Conservation (phyloP, 176 grass and related monocot genomes). For the Rhynchospora pubera region DNA sequence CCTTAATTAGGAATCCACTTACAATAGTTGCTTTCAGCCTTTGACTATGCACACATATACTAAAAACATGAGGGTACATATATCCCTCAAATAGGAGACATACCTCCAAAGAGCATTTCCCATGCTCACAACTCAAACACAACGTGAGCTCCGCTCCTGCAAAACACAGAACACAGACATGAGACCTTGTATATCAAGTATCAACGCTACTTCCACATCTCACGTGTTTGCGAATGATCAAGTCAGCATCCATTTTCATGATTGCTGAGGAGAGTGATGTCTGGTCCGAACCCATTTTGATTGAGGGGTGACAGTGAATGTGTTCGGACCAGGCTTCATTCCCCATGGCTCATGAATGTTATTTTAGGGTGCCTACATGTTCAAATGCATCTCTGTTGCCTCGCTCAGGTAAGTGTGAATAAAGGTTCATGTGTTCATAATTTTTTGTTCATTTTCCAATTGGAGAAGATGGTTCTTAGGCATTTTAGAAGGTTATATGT, state of each 20-base stretch:
- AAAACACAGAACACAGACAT: background rate
- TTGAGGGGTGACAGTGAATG: background rate
- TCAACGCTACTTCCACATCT: background rate
- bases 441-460: background rate
- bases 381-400: background rate
- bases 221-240: background rate
- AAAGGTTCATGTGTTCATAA: background rate
- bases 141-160: background rate
- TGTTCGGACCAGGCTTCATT: constrained; percentile 52
- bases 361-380: background rate
- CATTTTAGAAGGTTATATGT: background rate
- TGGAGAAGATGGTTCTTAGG: background rate
- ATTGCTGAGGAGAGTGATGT: constrained; percentile 28
- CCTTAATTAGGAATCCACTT: constrained; percentile 13
- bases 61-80: constrained; percentile 8
- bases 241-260: background rate
- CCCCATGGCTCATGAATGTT: constrained; percentile 30
- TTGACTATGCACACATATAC: constrained; percentile 16
- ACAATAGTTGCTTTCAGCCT: background rate
- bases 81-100: constrained; percentile 9
- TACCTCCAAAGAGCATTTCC: constrained; percentile 5
- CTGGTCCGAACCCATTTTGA: constrained; percentile 23
- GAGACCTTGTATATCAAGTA: background rate
- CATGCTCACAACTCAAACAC: background rate
- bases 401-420: background rate